Evolutionary conservation across 306 rosid species (phyloP).

Genomic region (Pueraria montana): DNA sequence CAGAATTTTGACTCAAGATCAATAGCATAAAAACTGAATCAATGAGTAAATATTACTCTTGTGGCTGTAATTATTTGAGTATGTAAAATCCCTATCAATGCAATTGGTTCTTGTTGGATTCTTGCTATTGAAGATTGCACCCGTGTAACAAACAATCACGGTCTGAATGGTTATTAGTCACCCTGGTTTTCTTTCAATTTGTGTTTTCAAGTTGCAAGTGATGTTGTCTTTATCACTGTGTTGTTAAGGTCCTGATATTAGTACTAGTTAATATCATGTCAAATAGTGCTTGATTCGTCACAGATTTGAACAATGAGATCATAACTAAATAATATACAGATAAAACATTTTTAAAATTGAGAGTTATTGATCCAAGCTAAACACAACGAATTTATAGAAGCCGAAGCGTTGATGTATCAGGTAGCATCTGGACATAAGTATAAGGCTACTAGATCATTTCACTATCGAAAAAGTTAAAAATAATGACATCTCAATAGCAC

Average conservation of each 20-base stretch:
- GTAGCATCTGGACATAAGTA: conserved; percentile 24
- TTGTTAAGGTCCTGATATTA: too few species aligned
- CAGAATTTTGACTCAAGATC: too few species aligned
- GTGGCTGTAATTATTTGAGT: not conserved
- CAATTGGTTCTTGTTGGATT: not conserved
- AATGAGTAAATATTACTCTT: not conserved
- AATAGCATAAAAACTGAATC: too few species aligned
- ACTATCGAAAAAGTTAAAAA: conserved; percentile 15
- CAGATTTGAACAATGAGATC: not conserved
- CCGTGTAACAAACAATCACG: not conserved
- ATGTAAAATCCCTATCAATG: not conserved
- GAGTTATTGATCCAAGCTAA: conserved; percentile 20
- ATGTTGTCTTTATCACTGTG: not conserved
- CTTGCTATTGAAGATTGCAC: not conserved
- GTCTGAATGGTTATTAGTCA: not conserved
- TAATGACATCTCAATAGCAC: not conserved
- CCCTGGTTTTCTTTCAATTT: not conserved
- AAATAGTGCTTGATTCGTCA: not conserved
- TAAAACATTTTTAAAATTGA: not conserved
- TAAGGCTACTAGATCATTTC: conserved; percentile 29
- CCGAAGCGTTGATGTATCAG: conserved; percentile 16
- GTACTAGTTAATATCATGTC: not conserved
- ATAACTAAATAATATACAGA: conserved; percentile 36
- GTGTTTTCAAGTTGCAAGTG: not conserved
- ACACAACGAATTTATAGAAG: not conserved